Percentiles rank a stretch among this genome's conserved stretches.
Evolutionary conservation across 2,329 filamentous ascomycete species (phyloP).

Genomic region (Hymenoscyphus repandus): DNA sequence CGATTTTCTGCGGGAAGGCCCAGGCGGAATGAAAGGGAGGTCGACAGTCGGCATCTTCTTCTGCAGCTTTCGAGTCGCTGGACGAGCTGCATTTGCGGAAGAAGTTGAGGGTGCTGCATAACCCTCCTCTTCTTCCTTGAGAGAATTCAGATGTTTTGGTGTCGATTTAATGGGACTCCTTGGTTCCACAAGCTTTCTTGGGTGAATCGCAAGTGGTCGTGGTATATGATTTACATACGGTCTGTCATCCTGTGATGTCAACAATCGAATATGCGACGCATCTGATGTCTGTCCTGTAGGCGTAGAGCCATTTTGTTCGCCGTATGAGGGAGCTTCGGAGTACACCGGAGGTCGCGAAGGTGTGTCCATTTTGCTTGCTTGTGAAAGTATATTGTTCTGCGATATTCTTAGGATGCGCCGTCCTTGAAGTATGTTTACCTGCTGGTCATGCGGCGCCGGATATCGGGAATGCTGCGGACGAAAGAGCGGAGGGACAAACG

Average conservation of each 20-base stretch:
- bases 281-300: slow-evolving; percentile 40
- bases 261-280: slow-evolving; percentile 51
- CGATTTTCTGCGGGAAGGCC: slow-evolving; percentile 40
- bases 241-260: slow-evolving; percentile 58
- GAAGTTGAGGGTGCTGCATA: slow-evolving; percentile 12
- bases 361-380: slow-evolving; percentile 32
- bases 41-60: slow-evolving; percentile 28
- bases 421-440: not conserved
- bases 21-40: slow-evolving; percentile 48
- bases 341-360: slow-evolving; percentile 53
- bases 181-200: slow-evolving; percentile 18
- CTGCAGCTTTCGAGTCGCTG: slow-evolving; percentile 23
- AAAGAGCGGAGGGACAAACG: too few relatives aligned
- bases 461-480: too few relatives aligned
- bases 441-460: not conserved
- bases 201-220: slow-evolving; percentile 20
- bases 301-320: slow-evolving; percentile 43
- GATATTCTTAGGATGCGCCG: slow-evolving; percentile 15
- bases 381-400: not conserved
- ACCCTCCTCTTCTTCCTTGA: slow-evolving; percentile 37
- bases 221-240: slow-evolving; percentile 47
- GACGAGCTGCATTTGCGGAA: too few relatives aligned
- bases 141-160: slow-evolving; percentile 33
- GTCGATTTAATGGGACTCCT: slow-evolving; percentile 27
- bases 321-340: slow-evolving; percentile 47